These are phyloP conservation scores for Aspergillus diversus DNA, from an alignment of 495 filamentous ascomycete genomes.

Conservation along the genomic window DNA sequence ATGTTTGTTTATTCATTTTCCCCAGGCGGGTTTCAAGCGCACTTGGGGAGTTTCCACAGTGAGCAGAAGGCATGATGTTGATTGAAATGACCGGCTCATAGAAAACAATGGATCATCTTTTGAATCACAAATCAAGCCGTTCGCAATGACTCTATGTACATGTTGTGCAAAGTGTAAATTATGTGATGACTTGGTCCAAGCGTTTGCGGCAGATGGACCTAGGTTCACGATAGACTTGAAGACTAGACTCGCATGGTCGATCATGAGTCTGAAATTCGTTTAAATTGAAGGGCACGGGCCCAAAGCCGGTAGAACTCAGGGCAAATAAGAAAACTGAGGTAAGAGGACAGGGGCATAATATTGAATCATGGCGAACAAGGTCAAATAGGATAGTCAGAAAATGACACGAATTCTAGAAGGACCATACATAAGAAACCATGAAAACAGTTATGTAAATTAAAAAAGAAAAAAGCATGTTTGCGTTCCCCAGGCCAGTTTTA, in stretches of 20 bases:
- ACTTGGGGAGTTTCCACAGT: conserved; percentile 14
- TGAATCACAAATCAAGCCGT: neutral
- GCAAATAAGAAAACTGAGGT: neutral
- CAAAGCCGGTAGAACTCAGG: neutral
- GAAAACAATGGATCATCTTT: conserved; percentile 25
- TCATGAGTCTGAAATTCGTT: too few relatives aligned
- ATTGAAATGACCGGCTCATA: conserved; percentile 30
- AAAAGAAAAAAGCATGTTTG: neutral
- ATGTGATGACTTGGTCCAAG: too few relatives aligned
- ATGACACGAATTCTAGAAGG: conserved; percentile 11
- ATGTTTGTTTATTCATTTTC: conserved; percentile 21
- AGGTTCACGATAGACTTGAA: too few relatives aligned
- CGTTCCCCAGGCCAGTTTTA: neutral
- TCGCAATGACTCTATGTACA: neutral
- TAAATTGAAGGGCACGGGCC: neutral
- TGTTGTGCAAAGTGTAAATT: too few relatives aligned
- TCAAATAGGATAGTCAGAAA: conserved; percentile 5
- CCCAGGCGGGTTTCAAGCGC: conserved; percentile 26
- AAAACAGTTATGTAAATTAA: conserved; percentile 6
- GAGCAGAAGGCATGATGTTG: conserved; percentile 15
- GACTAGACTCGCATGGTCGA: too few relatives aligned
- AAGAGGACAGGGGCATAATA: conserved; percentile 8
- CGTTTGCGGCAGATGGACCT: too few relatives aligned
- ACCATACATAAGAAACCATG: neutral
- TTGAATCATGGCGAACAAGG: conserved; percentile 10